Base-by-base conservation (phyloP, 2,329 filamentous ascomycete genomes). In the Leptographium flavum region DNA sequence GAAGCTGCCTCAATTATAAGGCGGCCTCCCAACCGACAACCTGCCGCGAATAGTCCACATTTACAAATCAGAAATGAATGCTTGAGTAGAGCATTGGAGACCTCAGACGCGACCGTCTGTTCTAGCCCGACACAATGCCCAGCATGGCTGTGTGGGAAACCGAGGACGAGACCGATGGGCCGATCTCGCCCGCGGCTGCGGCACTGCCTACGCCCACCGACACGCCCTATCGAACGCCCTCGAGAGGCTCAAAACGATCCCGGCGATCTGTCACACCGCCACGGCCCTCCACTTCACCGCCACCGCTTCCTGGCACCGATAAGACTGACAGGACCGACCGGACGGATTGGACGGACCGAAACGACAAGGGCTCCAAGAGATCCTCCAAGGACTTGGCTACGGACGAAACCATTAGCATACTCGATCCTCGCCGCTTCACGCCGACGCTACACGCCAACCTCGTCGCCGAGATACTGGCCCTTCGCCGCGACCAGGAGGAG, bases 361-460 rank as follows among this genome's bases (percentile, higher is more conserved):
- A 57, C 11, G 67, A 71, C 39, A 68, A 61, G 53, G 60, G 58
- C 21, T 64, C 63, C 9, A 74, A 74, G 51, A 63, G 76, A 54
- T 65, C 69, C 19, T 73, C 74, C 14, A 67, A 70, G 47, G 79
- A 86, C 57, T 62, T 76, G 22, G 64, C 68, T 21, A 73, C 65
- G 45, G 79, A 90, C 52, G 83, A 90, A 50, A 76, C 67, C 38
- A 78, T 87, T 47, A 73, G 75, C 53, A 79, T 87, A 21, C 69
- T 95, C 27, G 92, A 98, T 57, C 87, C 92, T 3, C 79, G 90
- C 45, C 77, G 92, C 32, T 95, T 98, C 58, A 98, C 92, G 0
- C 92, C 92, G 1, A 96, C 88, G 0, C 67, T 98, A 11, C 92
- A 96, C 60, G 92, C 92, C 9, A 95, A 86, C 42, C 68, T 98